Conservation (phyloP, 345 rosid genomes). For the Gossypium rotundifolium region DNA sequence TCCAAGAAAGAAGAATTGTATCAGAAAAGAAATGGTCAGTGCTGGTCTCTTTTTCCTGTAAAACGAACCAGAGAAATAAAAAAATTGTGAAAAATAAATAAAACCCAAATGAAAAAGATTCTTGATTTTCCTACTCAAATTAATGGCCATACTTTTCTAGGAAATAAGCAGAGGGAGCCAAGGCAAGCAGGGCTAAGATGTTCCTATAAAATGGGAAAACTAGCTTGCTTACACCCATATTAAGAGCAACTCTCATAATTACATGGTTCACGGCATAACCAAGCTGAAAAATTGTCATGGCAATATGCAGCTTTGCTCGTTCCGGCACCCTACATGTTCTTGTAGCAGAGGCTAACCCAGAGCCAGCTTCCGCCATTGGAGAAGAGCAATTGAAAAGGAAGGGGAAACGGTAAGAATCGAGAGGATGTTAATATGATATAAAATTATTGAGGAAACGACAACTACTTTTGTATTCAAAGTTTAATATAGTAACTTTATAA, state of each 20-base stretch:
- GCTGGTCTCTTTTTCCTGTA: constrained; percentile 53
- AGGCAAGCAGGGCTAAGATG: constrained; percentile 49
- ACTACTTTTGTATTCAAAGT: neutral
- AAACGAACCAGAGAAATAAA: neutral
- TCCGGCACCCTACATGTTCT: constrained; percentile 29
- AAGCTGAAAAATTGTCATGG: constrained; percentile 54
- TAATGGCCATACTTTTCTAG: constrained; percentile 46
- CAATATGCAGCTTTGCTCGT: constrained; percentile 50
- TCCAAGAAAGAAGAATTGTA: constrained; percentile 64
- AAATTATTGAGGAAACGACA: neutral
- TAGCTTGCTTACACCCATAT: constrained; percentile 70
- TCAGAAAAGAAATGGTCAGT: constrained; percentile 27
- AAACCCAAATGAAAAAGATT: neutral
- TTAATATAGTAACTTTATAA: neutral
- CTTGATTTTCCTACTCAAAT: neutral
- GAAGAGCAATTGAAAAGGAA: neutral
- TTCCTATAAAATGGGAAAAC: constrained; percentile 65
- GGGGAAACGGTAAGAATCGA: neutral
- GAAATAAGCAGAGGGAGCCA: constrained; percentile 58
- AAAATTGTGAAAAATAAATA: neutral
- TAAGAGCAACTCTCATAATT: constrained; percentile 54
- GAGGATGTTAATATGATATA: neutral
- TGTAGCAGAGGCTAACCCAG: constrained; percentile 10
- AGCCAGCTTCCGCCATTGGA: constrained; percentile 23
- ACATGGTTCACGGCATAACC: constrained; percentile 68